A percentile compares a stretch with the other conserved stretches of the same genome.
phyloP scores from a whole-genome alignment of 148 eudicot species.

The Polygonum aviculare region DNA sequence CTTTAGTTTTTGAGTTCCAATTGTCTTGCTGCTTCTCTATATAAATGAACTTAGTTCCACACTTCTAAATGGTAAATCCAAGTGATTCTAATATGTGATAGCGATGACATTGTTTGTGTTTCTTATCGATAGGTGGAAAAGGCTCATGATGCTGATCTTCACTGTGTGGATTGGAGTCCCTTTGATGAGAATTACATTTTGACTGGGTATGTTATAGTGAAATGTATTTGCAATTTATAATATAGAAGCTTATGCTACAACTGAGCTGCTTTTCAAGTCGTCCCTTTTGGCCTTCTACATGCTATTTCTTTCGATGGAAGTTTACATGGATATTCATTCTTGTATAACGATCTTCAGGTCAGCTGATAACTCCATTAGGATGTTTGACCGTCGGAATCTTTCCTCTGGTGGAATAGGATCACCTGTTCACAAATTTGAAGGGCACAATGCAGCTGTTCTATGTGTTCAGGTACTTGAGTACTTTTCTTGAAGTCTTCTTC shows the following conservation, averaged over 20 bases:
- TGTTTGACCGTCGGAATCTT: constrained; percentile 81
- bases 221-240: constrained; percentile 5
- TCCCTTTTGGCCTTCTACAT: not conserved
- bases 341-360: constrained; percentile 45
- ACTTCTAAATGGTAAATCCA: not conserved
- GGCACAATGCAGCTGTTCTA: constrained; percentile 85
- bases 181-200: constrained; percentile 73
- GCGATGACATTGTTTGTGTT: constrained; percentile 1
- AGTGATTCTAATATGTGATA: not conserved
- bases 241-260: not conserved
- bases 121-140: constrained; percentile 61
- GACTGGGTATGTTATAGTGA: constrained; percentile 60
- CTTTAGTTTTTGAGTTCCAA: not conserved
- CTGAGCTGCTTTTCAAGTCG: not conserved
- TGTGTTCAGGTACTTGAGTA: constrained; percentile 64
- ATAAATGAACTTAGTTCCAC: not conserved
- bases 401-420: constrained; percentile 56
- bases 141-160: constrained; percentile 94
- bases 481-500: not conserved
- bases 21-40: not conserved
- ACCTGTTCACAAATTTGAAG: constrained; percentile 79
- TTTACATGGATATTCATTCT: not conserved
- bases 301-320: not conserved
- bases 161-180: constrained; percentile 97
- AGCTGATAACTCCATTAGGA: constrained; percentile 71